These are phyloP conservation scores for Pelargonium fulgidum DNA, from an alignment of 441 rosid species.

Conservation along the genomic window DNA sequence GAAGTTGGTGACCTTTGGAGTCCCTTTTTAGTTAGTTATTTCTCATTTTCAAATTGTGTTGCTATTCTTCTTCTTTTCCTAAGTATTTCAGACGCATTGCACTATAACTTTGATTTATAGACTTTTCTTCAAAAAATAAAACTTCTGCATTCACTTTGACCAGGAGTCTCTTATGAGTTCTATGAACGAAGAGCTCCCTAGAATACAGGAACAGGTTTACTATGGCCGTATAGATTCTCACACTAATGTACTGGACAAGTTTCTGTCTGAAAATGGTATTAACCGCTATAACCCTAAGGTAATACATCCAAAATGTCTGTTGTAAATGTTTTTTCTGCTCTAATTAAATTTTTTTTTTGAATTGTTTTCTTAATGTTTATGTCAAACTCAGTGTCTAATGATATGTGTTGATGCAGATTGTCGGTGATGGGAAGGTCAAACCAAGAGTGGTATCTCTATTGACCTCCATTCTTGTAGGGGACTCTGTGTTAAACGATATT, in stretches of 20 bases:
- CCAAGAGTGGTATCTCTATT: conserved; percentile 64
- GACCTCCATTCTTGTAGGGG: conserved; percentile 50
- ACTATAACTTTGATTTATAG: neutral
- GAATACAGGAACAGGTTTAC: conserved; percentile 95
- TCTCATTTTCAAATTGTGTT: neutral
- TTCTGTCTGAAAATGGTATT: conserved; percentile 75
- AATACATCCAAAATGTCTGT: conserved; percentile 14
- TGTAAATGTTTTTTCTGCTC: conserved; percentile 10
- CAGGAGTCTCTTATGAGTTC: conserved; percentile 90
- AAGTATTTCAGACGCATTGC: too few relatives aligned
- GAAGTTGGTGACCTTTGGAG: neutral
- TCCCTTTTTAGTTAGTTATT: too few relatives aligned
- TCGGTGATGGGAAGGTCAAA: conserved; percentile 55
- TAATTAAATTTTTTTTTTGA: conserved; percentile 2
- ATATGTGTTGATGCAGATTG: conserved; percentile 46
- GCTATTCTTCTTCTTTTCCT: conserved; percentile 7
- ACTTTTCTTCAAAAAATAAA: conserved; percentile 3
- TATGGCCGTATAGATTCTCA: conserved; percentile 74
- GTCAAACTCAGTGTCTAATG: conserved; percentile 15
- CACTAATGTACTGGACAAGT: conserved; percentile 77
- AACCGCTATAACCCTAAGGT: conserved; percentile 93
- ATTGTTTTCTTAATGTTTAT: conserved; percentile 22
- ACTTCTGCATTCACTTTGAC: conserved; percentile 18
- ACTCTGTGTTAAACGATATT: conserved; percentile 54
- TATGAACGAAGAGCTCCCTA: conserved; percentile 91